These are phyloP conservation scores for Saccharomycopsis sp. DNA, from an alignment of 805 yeast genomes.

Conservation along the genomic window DNA sequence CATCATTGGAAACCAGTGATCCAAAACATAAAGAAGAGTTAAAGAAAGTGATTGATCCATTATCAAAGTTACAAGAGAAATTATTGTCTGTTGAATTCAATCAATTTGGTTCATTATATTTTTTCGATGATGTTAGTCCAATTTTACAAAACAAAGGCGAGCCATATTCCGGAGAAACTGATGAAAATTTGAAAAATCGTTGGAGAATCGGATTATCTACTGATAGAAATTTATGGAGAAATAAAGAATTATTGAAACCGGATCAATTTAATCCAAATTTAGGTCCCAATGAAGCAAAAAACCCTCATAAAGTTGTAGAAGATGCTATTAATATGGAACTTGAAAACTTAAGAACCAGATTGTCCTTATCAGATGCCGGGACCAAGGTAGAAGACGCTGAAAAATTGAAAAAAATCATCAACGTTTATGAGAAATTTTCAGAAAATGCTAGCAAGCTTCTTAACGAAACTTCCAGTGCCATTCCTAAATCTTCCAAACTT, in stretches of 20 bases:
- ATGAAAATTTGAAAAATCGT: slow-evolving; percentile 44
- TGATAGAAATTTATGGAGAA: slow-evolving; percentile 70
- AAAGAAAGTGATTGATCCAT: slow-evolving; percentile 55
- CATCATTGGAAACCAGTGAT: slow-evolving; percentile 49
- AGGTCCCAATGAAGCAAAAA: slow-evolving; percentile 68
- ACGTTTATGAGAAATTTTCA: slow-evolving; percentile 52
- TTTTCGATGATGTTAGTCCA: slow-evolving; percentile 53
- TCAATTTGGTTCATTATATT: slow-evolving; percentile 74
- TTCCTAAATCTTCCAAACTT: slow-evolving; percentile 53
- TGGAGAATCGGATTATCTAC: slow-evolving; percentile 90
- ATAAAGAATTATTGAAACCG: slow-evolving; percentile 43
- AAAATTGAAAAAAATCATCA: slow-evolving; percentile 37
- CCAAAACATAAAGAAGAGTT: slow-evolving; percentile 40
- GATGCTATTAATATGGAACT: slow-evolving; percentile 59
- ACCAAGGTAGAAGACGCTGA: slow-evolving; percentile 30
- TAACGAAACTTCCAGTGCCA: slow-evolving; percentile 33
- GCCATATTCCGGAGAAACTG: slow-evolving; percentile 53
- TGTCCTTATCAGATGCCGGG: slow-evolving; percentile 40
- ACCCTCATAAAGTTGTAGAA: slow-evolving; percentile 52
- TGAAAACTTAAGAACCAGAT: slow-evolving; percentile 44
- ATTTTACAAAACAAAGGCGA: slow-evolving; percentile 27
- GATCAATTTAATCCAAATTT: slow-evolving; percentile 37
- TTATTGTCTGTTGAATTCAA: slow-evolving; percentile 51
- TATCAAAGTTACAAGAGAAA: slow-evolving; percentile 54
- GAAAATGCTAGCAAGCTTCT: slow-evolving; percentile 49